Evolutionary conservation across 2,329 filamentous ascomycete genomes (phyloP).

Genomic region (Ophiostoma triangulosporum): DNA sequence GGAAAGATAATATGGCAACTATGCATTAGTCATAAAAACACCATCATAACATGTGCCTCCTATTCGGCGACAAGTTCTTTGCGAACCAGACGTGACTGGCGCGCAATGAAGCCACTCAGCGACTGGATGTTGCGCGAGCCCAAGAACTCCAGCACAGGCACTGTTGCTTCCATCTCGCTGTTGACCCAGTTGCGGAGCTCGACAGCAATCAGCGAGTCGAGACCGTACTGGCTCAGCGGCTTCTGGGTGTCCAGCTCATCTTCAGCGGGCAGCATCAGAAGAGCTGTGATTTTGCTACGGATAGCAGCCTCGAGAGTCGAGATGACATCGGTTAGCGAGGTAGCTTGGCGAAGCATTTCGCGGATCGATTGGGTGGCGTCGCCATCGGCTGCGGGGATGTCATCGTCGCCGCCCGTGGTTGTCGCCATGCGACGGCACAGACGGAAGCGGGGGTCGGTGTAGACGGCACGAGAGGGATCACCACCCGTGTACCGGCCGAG

Average conservation of each 20-base stretch:
- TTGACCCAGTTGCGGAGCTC: constrained; percentile 15
- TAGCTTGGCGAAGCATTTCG: constrained; percentile 7
- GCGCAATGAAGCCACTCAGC: constrained; percentile 9
- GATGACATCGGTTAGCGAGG: constrained; percentile 2
- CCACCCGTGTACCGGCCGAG: constrained; percentile 12
- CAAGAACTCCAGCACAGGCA: constrained; percentile 13
- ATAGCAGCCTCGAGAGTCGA: constrained; percentile 6
- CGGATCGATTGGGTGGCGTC: constrained; percentile 6
- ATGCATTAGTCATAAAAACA: background rate
- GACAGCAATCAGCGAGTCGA: constrained; percentile 14
- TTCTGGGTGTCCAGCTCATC: constrained; percentile 11
- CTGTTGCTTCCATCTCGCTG: constrained; percentile 13
- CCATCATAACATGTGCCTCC: background rate
- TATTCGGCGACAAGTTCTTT: constrained; percentile 7
- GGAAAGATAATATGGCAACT: background rate
- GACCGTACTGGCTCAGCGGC: constrained; percentile 11
- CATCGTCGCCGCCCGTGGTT: background rate
- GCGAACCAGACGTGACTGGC: constrained; percentile 11
- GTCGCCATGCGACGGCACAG: constrained; percentile 9
- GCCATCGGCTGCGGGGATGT: background rate
- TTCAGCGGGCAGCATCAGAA: constrained; percentile 9
- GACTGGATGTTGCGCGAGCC: constrained; percentile 11
- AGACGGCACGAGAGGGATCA: constrained; percentile 10
- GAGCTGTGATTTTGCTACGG: constrained; percentile 9
- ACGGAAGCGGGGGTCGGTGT: constrained; percentile 12